Evolutionary conservation across 2,329 filamentous ascomycete genomes (phyloP).

Genomic region (Trichoderma semiorbis): DNA sequence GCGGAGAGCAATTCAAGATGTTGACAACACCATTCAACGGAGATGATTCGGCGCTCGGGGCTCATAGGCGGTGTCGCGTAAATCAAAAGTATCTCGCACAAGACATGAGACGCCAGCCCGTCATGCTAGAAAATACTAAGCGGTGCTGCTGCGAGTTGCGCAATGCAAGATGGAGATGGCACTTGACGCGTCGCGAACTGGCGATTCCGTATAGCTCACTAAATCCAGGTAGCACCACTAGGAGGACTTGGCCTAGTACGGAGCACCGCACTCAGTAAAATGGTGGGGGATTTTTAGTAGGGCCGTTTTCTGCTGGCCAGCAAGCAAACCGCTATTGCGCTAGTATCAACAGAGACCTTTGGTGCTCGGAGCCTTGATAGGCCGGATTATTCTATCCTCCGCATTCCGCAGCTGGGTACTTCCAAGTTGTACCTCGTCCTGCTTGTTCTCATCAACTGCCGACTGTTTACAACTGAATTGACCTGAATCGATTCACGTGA

Average conservation of each 20-base stretch:
- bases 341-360: neutral
- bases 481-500: neutral
- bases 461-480: neutral
- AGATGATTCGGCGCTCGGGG: neutral
- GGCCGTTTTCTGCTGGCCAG: neutral
- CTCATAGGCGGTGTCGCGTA: conserved; percentile 12
- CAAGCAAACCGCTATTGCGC: neutral
- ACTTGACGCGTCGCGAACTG: conserved; percentile 17
- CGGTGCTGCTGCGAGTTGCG: conserved; percentile 8
- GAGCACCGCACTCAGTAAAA: neutral
- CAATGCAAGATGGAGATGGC: neutral
- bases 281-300: neutral
- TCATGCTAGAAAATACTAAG: conserved; percentile 6
- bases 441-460: neutral
- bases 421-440: neutral
- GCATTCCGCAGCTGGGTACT: neutral
- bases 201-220: conserved; percentile 1
- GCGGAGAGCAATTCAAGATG: neutral
- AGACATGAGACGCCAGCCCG: neutral
- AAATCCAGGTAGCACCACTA: conserved; percentile 4
- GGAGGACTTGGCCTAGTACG: neutral
- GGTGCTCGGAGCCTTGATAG: neutral
- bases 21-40: conserved; percentile 8
- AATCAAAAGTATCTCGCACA: neutral
- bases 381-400: neutral